A percentile compares a stretch with the other conserved stretches of the same genome.
phyloP scores from a whole-genome alignment of 306 rosid genomes.

The Dalbergia cochinchinensis region DNA sequence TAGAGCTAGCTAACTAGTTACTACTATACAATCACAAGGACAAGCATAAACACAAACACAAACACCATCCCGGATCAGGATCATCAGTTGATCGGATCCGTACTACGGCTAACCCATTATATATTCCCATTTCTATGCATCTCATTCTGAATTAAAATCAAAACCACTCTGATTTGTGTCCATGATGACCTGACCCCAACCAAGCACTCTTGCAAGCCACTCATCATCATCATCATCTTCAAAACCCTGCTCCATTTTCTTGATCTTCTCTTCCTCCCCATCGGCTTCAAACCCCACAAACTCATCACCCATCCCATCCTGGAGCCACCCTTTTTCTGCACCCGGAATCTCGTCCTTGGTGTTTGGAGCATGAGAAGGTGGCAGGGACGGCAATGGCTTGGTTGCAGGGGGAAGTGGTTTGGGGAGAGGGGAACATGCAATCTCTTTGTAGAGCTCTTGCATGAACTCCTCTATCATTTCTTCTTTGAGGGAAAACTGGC shows the following conservation, averaged over 20 bases:
- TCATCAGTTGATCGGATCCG: no score
- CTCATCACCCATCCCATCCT: neutral
- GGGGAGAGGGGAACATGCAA: neutral
- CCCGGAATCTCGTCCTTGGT: neutral
- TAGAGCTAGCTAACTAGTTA: neutral
- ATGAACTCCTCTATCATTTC: slow-evolving; percentile 47
- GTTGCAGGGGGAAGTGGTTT: neutral
- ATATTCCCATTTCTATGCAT: no score
- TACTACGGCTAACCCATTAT: no score
- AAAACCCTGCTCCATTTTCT: neutral
- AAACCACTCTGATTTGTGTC: slow-evolving; percentile 35
- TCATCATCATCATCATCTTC: slow-evolving; percentile 29
- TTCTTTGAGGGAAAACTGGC: slow-evolving; percentile 33
- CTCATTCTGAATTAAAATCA: neutral
- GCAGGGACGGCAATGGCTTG: neutral
- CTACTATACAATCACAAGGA: neutral
- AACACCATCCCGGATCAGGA: no score
- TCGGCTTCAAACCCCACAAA: neutral
- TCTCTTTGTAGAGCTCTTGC: slow-evolving; percentile 55
- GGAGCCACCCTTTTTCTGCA: neutral
- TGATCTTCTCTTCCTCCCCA: neutral
- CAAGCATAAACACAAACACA: neutral
- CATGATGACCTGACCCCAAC: slow-evolving; percentile 19
- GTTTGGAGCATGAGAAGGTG: neutral
- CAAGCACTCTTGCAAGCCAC: slow-evolving; percentile 46